Evolutionary conservation across 768 basidiomycete genomes (phyloP).

Genomic region (Lepiota venenata): DNA sequence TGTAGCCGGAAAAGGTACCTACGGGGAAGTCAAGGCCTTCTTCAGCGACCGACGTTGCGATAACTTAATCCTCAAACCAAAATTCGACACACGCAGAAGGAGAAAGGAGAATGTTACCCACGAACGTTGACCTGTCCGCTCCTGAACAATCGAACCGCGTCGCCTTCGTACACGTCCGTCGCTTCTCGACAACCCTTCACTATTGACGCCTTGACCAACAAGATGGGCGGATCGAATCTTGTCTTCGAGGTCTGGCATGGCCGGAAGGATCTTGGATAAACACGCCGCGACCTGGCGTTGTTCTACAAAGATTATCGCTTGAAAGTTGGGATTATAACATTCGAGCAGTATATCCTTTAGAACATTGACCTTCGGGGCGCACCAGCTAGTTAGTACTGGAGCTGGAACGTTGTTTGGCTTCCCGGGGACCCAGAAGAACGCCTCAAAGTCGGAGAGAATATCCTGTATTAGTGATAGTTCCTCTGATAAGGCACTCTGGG

Average conservation of each 20-base stretch:
- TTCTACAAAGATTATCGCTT: slow-evolving; percentile 85
- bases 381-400: slow-evolving; percentile 54
- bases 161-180: slow-evolving; percentile 45
- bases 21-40: slow-evolving; percentile 91
- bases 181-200: slow-evolving; percentile 37
- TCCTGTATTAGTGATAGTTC: slow-evolving; percentile 32
- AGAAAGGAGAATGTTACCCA: slow-evolving; percentile 31
- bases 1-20: slow-evolving; percentile 16
- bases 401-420: slow-evolving; percentile 32
- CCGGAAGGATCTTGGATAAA: slow-evolving; percentile 61
- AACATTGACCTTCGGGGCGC: slow-evolving; percentile 65
- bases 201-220: slow-evolving; percentile 63
- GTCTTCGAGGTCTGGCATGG: slow-evolving; percentile 52
- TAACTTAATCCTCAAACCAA: slow-evolving; percentile 36
- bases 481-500: slow-evolving; percentile 25
- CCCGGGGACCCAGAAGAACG: slow-evolving; percentile 39
- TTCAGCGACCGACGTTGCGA: slow-evolving; percentile 87
- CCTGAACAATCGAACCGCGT: slow-evolving; percentile 64
- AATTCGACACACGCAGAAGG: slow-evolving; percentile 3
- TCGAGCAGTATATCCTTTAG: slow-evolving; percentile 60
- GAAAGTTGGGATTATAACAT: slow-evolving; percentile 55
- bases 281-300: slow-evolving; percentile 77
- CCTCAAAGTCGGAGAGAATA: slow-evolving; percentile 43
- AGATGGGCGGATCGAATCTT: slow-evolving; percentile 61
- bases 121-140: slow-evolving; percentile 63